Base-by-base conservation (phyloP, 768 basidiomycete species). In the Rhodotorula graminis region DNA sequence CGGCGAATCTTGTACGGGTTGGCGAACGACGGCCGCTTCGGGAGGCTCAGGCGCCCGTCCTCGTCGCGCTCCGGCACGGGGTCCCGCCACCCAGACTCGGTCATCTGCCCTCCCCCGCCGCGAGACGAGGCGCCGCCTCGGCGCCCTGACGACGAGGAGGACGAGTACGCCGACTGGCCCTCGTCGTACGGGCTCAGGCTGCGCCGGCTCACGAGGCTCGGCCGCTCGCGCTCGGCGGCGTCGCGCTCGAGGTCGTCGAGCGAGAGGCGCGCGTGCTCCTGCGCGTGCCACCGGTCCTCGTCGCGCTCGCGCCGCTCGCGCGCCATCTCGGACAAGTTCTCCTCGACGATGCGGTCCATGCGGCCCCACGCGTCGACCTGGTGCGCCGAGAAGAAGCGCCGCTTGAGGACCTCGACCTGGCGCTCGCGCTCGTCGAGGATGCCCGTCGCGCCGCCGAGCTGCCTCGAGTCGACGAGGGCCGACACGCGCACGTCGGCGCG, bases 1-100 rank as follows among this genome's bases (percentile, higher is more conserved):
- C 69, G 31, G 31, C 69, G 29, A 40, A 74, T 70, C 69, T 74
- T 74, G 69, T 31, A 74, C 50, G 50, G 56, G 63, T 74, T 74
- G 15, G 60, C 65, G 31, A 61, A 67, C 37, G 52, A 57, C 50
- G 73, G 69, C 49, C 65, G 56, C 29, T 67, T 67, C 9, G 72
- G 68, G 5, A 70, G 42, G 25, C 44, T 61, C 10, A 60, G 11
- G 18, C 21, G 25, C 8, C 46, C 31, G 21, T 62, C 68, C 23
- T 23, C 44, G 44, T 49, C 49, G 29, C 29, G 6, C 47, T 55
- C 64, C 16, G 27, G 25, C 23, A 11, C 12, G 0, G 33, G 62
- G 10, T 25, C 49, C 23, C 25, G 27, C 50, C 62, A 21, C 44
- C 46, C n/a, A 16, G 10, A 44, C 44, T n/a, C 15, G n/a, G 60